Evolutionary conservation across 768 basidiomycete genomes (phyloP).

Genomic region (Vararia minispora): DNA sequence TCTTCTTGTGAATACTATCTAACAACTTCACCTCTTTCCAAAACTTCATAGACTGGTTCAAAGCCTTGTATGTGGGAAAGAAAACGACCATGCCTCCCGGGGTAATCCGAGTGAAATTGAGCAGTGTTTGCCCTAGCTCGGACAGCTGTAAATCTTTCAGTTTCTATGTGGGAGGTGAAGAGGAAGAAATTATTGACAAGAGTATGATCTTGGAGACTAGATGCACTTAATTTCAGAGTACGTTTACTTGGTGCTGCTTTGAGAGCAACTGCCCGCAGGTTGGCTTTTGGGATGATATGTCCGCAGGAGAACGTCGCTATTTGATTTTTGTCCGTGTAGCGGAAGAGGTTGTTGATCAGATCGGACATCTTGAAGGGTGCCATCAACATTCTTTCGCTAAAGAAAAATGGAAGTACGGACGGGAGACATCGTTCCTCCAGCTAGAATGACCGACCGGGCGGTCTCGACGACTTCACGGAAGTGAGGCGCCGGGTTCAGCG

Average conservation of each 20-base stretch:
- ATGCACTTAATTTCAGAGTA: too few species aligned
- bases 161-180: too few species aligned
- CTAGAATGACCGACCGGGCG: slow-evolving; percentile 79
- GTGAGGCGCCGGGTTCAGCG: slow-evolving; percentile 81
- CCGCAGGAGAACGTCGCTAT: slow-evolving; percentile 83
- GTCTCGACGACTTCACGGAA: slow-evolving; percentile 77
- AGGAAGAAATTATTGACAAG: too few species aligned
- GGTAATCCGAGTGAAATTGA: slow-evolving; percentile 70
- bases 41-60: slow-evolving; percentile 49
- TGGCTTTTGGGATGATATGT: slow-evolving; percentile 78
- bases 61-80: slow-evolving; percentile 82
- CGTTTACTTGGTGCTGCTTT: too few species aligned
- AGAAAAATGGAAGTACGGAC: slow-evolving; percentile 29
- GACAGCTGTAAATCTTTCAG: too few species aligned
- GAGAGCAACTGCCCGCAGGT: slow-evolving; percentile 67
- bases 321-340: slow-evolving; percentile 43
- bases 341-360: slow-evolving; percentile 71
- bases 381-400: not conserved
- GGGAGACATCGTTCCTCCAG: slow-evolving; percentile 99
- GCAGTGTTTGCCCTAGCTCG: slow-evolving; percentile 75
- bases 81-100: slow-evolving; percentile 91
- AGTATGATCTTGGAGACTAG: too few species aligned
- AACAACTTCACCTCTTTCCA: slow-evolving; percentile 61
- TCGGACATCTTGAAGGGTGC: slow-evolving; percentile 61
- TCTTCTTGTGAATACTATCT: slow-evolving; percentile 53